Conservation (phyloP, 352 stramenopile species). For the Blastocystis sp. region DNA sequence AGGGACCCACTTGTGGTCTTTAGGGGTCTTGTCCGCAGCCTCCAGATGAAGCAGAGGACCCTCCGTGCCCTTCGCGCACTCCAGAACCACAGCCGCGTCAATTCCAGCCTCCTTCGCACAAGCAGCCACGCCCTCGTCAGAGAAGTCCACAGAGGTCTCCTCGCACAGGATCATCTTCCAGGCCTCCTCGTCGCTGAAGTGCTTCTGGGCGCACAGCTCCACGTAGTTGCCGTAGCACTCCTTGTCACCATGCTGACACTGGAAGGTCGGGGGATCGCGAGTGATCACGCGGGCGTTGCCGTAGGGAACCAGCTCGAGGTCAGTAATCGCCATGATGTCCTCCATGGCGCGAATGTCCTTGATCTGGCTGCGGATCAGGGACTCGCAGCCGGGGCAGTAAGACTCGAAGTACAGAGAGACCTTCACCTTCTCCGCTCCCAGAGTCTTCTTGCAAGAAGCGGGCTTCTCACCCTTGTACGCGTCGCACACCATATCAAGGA, state of each 20-base stretch:
- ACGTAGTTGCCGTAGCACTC: conserved; percentile 70
- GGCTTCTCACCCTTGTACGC: conserved; percentile 68
- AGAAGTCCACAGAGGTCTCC: conserved; percentile 20
- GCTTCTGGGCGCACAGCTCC: conserved; percentile 34
- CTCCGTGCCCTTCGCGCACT: conserved; percentile 58
- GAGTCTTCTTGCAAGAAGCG: conserved; percentile 30
- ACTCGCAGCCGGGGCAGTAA: conserved; percentile 65
- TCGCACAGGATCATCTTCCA: conserved; percentile 59
- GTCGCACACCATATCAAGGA: conserved; percentile 54
- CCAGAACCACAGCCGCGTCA: conserved; percentile 20
- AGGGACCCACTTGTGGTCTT: conserved; percentile 27
- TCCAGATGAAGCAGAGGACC: conserved; percentile 19
- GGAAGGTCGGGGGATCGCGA: conserved; percentile 65
- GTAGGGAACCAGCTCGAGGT: conserved; percentile 67
- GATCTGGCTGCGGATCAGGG: conserved; percentile 6
- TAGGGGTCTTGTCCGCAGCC: conserved; percentile 62
- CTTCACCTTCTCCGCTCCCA: conserved; percentile 56
- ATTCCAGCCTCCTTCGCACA: conserved; percentile 20
- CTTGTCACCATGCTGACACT: conserved; percentile 63
- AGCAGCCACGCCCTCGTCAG: not conserved
- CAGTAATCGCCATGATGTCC: conserved; percentile 58
- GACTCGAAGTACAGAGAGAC: conserved; percentile 62
- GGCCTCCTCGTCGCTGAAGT: conserved; percentile 41
- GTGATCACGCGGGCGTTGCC: conserved; percentile 58
- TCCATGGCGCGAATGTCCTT: not conserved